Conservation (phyloP, 306 rosid genomes). For the Leucaena leucocephala region DNA sequence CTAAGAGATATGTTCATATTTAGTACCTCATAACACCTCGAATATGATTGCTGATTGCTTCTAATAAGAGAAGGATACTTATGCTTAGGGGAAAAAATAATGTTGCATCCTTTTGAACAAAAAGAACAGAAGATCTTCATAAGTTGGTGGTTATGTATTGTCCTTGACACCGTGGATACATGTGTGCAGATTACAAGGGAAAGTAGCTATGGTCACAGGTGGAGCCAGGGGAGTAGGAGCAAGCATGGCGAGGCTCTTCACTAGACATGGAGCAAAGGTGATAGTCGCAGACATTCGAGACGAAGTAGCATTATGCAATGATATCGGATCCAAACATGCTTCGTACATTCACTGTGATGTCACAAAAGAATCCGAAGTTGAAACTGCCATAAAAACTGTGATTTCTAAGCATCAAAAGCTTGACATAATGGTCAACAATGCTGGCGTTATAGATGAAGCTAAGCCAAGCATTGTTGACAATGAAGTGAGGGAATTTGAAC, state of each 20-base stretch:
- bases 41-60: no score
- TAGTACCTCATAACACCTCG: no score
- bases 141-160: no score
- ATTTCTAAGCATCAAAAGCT: slow-evolving; percentile 45
- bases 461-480: slow-evolving; percentile 42
- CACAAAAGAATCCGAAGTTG: slow-evolving; percentile 40
- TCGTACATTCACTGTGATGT: slow-evolving; percentile 40
- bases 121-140: no score
- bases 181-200: background rate
- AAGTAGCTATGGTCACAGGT: slow-evolving; percentile 9
- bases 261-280: slow-evolving; percentile 45
- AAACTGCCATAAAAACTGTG: background rate
- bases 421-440: slow-evolving; percentile 64
- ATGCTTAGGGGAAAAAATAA: no score
- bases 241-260: slow-evolving; percentile 37
- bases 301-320: background rate
- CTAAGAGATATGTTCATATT: no score
- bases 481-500: slow-evolving; percentile 34
- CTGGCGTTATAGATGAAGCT: background rate
- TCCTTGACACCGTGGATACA: no score
- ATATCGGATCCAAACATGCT: background rate
- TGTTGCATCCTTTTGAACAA: no score
- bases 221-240: slow-evolving; percentile 44
- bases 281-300: slow-evolving; percentile 39
- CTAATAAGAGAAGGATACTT: no score